phyloP scores from a whole-genome alignment of 768 basidiomycete genomes.

The Daedaleopsis sinensis region DNA sequence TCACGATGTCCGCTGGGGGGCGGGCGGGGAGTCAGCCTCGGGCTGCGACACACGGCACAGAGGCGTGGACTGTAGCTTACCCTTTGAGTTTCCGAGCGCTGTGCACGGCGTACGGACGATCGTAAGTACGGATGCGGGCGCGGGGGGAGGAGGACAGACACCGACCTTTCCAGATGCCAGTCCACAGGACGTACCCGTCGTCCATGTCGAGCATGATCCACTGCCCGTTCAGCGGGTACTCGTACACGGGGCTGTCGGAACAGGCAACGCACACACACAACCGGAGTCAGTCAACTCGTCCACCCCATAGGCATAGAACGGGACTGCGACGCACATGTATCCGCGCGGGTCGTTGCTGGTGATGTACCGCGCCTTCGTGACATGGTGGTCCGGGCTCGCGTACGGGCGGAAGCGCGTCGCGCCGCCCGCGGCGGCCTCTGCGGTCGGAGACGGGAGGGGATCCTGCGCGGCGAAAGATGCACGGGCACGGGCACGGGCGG shows the following conservation, averaged over 20 bases:
- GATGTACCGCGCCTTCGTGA: constrained; percentile 85
- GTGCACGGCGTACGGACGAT: constrained; percentile 8
- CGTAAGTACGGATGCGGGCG: background rate
- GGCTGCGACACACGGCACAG: background rate
- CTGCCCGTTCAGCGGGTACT: constrained; percentile 86
- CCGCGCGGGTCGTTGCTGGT: constrained; percentile 88
- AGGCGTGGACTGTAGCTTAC: constrained; percentile 37
- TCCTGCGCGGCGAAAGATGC: too few species aligned
- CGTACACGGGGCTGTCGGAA: constrained; percentile 71
- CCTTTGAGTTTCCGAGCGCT: constrained; percentile 91
- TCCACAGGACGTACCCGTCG: constrained; percentile 91
- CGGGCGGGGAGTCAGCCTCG: too few species aligned
- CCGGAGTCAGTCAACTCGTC: background rate
- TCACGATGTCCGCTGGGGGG: constrained; percentile 80
- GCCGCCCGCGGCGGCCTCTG: constrained; percentile 23
- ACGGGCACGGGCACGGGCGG: too few species aligned
- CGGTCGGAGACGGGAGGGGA: constrained; percentile 33
- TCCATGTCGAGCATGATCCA: constrained; percentile 98
- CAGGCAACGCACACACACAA: too few species aligned
- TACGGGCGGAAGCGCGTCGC: constrained; percentile 62
- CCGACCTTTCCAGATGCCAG: constrained; percentile 91
- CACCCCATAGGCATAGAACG: background rate
- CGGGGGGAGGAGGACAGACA: too few species aligned
- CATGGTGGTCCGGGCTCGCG: constrained; percentile 76
- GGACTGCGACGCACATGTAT: constrained; percentile 66